phyloP scores from a whole-genome alignment of 225 moss, liverwort and hornwort species.

The Antitrichia curtipendula region DNA sequence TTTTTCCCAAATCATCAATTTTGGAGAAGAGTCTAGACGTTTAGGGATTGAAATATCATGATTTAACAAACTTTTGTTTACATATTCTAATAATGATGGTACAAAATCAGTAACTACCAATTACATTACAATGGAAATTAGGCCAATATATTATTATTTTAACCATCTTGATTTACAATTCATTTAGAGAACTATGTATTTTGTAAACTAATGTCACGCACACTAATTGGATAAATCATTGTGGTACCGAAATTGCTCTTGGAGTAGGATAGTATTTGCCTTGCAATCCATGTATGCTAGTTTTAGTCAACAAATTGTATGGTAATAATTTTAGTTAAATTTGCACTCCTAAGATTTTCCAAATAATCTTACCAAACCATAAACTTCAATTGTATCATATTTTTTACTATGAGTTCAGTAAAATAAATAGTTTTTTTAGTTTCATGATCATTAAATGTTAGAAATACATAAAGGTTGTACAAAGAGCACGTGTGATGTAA shows the following conservation, averaged over 20 bases:
- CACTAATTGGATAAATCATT: background rate
- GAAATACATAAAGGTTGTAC: background rate
- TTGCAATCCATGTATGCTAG: background rate
- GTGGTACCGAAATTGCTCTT: rapidly evolving
- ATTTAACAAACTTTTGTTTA: too few relatives aligned
- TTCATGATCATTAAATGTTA: background rate
- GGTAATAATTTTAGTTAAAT: background rate
- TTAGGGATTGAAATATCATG: too few relatives aligned
- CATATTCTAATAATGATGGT: background rate
- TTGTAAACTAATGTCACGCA: background rate
- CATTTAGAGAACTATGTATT: rapidly evolving
- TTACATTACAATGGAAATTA: background rate
- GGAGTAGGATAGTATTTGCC: background rate
- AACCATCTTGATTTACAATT: background rate
- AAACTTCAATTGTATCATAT: too few relatives aligned
- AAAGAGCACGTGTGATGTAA: rapidly evolving
- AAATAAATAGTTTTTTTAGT: background rate
- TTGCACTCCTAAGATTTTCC: rapidly evolving
- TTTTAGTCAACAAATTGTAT: background rate
- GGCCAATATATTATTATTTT: background rate
- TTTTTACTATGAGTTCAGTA: background rate
- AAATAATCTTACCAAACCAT: background rate
- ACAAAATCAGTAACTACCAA: background rate
- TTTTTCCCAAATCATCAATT: too few relatives aligned
- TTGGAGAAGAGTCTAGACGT: too few relatives aligned